Percentiles rank a stretch among this genome's conserved stretches.
Evolutionary conservation across 2,329 filamentous ascomycete species (phyloP).

Genomic region (Aspergillus aculeatus): DNA sequence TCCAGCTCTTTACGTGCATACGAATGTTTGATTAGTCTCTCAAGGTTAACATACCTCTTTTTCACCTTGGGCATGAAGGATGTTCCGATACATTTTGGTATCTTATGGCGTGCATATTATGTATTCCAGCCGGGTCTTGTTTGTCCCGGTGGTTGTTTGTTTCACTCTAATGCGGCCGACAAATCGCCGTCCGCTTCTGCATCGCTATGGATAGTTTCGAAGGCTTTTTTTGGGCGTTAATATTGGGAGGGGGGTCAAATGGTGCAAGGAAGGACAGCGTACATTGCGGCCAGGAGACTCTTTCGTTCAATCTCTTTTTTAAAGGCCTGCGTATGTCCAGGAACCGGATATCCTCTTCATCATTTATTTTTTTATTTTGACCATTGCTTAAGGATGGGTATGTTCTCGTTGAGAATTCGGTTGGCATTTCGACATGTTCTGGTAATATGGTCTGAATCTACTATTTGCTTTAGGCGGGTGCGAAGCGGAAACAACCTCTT

Average conservation of each 20-base stretch:
- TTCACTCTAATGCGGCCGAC: background rate
- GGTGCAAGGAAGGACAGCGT: background rate
- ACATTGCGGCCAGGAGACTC: background rate
- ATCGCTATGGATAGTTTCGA: background rate
- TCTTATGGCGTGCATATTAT: conserved; percentile 16
- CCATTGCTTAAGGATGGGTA: background rate
- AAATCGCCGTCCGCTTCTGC: background rate
- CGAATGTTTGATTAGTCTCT: conserved; percentile 18
- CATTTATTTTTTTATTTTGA: background rate
- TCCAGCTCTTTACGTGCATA: conserved; percentile 22
- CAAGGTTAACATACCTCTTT: conserved; percentile 14
- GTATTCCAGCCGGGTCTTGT: conserved; percentile 9
- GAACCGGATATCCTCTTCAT: background rate
- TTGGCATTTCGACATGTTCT: conserved; percentile 9
- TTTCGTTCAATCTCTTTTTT: background rate
- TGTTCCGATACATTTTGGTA: conserved; percentile 5
- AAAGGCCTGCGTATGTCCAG: background rate
- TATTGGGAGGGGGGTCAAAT: background rate
- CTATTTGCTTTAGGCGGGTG: background rate
- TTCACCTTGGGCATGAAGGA: conserved; percentile 12
- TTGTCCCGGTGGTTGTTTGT: background rate
- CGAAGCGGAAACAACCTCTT: conserved; percentile 2
- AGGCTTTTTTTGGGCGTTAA: background rate
- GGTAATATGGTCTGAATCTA: conserved; percentile 9
- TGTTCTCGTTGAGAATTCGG: background rate